phyloP scores from a whole-genome alignment of 164 flowering plant genomes.

The Vitis rupestris region DNA sequence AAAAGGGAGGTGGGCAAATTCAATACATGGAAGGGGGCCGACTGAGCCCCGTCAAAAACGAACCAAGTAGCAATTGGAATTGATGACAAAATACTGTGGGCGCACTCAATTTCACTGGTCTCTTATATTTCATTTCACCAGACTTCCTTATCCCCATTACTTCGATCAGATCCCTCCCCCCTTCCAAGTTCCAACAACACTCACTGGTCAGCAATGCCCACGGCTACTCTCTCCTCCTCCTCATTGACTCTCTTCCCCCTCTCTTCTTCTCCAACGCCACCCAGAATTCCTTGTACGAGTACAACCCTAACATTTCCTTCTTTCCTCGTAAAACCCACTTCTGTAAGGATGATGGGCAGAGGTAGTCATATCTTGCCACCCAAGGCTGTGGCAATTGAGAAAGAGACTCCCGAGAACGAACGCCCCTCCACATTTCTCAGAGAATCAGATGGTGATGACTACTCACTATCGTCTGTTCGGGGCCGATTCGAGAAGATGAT shows the following conservation, averaged over 20 bases:
- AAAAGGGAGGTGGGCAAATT: no score
- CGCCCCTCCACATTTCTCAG: conserved; percentile 82
- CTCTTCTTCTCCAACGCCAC: conserved; percentile 8
- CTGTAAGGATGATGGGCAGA: no score
- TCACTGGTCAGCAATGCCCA: conserved; percentile 2
- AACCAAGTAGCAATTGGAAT: no score
- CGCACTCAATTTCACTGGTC: no score
- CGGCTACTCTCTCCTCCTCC: conserved; percentile 21
- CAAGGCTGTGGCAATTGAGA: conserved; percentile 63
- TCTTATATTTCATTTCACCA: no score
- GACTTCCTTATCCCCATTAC: no score
- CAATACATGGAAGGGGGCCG: no score
- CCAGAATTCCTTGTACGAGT: not conserved
- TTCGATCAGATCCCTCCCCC: no score
- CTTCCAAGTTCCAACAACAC: no score
- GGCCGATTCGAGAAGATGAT: conserved; percentile 92
- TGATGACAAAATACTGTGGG: no score
- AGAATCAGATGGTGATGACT: conserved; percentile 31
- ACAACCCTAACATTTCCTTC: conserved; percentile 10
- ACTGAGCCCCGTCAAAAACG: no score
- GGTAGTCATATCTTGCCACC: not conserved
- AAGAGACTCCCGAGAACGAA: conserved; percentile 63
- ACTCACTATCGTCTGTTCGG: conserved; percentile 42
- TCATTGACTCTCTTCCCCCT: conserved; percentile 14
- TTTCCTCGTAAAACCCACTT: conserved; percentile 2